Base-by-base conservation (phyloP, 306 rosid species). In the Pyrus bretschneideri region DNA sequence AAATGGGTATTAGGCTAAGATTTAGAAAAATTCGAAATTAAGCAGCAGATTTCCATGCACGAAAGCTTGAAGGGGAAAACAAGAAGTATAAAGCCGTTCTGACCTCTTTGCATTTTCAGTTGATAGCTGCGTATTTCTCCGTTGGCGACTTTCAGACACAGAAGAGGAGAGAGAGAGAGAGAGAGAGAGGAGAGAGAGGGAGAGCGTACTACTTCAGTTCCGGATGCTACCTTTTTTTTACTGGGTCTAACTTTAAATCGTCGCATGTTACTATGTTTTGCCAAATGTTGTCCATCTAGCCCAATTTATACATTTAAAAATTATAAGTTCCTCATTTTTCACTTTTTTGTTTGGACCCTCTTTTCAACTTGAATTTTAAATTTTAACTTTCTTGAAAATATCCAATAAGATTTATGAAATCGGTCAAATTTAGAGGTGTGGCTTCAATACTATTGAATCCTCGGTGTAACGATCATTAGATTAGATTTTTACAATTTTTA, bases 1-100 rank as follows among this genome's bases (percentile, higher is more conserved):
- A 58, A 9, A 42, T 23, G 15, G 57, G 55, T 13, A 13, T 17
- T 22, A 23, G 67, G 23, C 46, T 12, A 18, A 18, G 13, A 29
- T 13, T 11, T 6, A 59, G 62, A 71, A 31, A 55, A 12, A 19
- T n/a, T 60, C 55, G 6, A 73, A 27, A 73, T 62, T 1, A 18
- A 73, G 77, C 67, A 73, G 27, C 29, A 5, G 27, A 23, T 73
- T 40, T 17, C 30, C 60, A 62, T 74, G 70, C 78, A 74, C 7
- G 29, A 45, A 7, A 4, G 44, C 22, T 46, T 33, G 27, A 2
- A 9, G 23, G 30, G n/a, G 14, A 61, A 23, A 13, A 18, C 44
- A 11, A 40, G 5, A 62, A 58, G 7, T 25, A 11, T 15, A 23
- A 8, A 0, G 2, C 21, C 42, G 14, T 12, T 7, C 31, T 3